Conservation (phyloP, 2,329 filamentous ascomycete species). For the Aspergillus aculeatinus region DNA sequence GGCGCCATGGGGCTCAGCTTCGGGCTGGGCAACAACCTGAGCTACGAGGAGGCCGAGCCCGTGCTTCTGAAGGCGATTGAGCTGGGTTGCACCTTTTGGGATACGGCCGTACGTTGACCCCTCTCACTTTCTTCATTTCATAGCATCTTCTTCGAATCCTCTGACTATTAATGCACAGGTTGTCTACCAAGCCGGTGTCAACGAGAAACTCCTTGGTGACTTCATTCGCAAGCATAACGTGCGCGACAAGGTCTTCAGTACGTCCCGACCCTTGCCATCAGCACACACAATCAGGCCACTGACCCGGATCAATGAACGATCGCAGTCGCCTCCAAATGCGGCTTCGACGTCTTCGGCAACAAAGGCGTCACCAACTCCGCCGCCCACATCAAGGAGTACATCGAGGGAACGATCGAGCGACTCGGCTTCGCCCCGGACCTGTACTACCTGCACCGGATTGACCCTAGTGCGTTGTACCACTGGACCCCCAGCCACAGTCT, state of each 20-base stretch:
- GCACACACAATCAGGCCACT: no score
- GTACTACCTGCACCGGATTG: slow-evolving; percentile 49
- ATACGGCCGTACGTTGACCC: slow-evolving; percentile 42
- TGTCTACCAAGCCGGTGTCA: slow-evolving; percentile 48
- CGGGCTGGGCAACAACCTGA: slow-evolving; percentile 45
- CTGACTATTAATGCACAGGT: slow-evolving; percentile 31
- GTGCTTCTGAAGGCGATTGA: slow-evolving; percentile 52
- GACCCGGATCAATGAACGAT: neutral
- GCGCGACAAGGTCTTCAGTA: slow-evolving; percentile 52
- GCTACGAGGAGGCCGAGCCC: slow-evolving; percentile 48
- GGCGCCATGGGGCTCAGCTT: slow-evolving; percentile 53
- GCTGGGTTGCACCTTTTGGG: slow-evolving; percentile 49
- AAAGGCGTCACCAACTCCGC: slow-evolving; percentile 47
- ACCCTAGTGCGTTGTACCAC: slow-evolving; percentile 38
- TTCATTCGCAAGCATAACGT: slow-evolving; percentile 54
- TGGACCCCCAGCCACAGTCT: no score
- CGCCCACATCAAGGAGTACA: slow-evolving; percentile 49
- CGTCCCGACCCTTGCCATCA: slow-evolving; percentile 13
- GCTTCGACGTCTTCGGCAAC: slow-evolving; percentile 40
- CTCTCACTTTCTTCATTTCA: neutral
- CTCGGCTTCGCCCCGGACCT: slow-evolving; percentile 50
- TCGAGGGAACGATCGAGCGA: slow-evolving; percentile 51
- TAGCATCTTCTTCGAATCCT: neutral
- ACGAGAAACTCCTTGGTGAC: slow-evolving; percentile 52
- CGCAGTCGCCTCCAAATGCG: slow-evolving; percentile 52